Percentiles rank a stretch among this genome's conserved stretches.
phyloP scores from a whole-genome alignment of 2,329 filamentous ascomycete genomes.

The Alternaria postmessia region DNA sequence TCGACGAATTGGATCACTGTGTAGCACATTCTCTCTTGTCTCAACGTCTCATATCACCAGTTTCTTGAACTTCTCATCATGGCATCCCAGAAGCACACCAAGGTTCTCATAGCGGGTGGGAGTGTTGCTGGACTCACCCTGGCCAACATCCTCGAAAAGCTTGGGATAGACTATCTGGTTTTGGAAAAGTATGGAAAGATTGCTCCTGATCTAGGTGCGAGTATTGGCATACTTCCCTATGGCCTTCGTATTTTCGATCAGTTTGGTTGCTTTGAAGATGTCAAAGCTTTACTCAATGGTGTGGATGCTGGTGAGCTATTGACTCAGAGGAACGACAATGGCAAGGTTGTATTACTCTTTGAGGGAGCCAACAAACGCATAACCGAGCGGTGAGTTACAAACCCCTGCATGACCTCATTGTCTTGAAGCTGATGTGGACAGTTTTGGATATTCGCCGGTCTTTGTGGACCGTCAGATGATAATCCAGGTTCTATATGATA shows the following conservation, averaged over 20 bases:
- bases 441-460: neutral
- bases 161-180: slow-evolving; percentile 24
- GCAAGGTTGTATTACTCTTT: too few relatives aligned
- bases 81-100: too few relatives aligned
- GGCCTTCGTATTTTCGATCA: slow-evolving; percentile 31
- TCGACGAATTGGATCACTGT: too few relatives aligned
- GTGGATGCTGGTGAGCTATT: neutral
- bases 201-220: slow-evolving; percentile 26
- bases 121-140: slow-evolving; percentile 23
- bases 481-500: slow-evolving; percentile 23
- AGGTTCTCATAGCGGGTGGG: slow-evolving; percentile 22
- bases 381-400: neutral
- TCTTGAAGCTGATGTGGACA: too few relatives aligned
- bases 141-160: slow-evolving; percentile 21
- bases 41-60: too few relatives aligned
- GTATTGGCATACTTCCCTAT: slow-evolving; percentile 27
- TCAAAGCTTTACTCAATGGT: neutral
- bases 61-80: too few relatives aligned
- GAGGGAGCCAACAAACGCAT: too few relatives aligned
- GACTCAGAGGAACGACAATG: too few relatives aligned
- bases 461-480: slow-evolving; percentile 26
- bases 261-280: slow-evolving; percentile 17
- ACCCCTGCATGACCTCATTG: too few relatives aligned
- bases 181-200: slow-evolving; percentile 23
- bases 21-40: too few relatives aligned